Base-by-base conservation (phyloP, 768 basidiomycete genomes). In the Gymnopilus dilepis region DNA sequence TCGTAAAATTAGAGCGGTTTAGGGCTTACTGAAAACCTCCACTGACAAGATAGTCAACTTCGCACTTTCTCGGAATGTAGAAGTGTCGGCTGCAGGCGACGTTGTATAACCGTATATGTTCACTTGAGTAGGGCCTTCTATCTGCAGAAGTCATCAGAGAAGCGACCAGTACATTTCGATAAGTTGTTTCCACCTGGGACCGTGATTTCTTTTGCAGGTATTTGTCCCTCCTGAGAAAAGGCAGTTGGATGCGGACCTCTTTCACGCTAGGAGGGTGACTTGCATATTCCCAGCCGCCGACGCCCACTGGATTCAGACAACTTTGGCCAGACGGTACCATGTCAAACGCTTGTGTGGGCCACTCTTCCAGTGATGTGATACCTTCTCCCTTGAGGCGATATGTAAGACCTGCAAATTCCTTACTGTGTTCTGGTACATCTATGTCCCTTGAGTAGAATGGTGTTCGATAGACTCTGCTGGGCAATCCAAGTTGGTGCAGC, bases 271-370 rank as follows among this genome's bases (percentile, higher is more conserved):
- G 94, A 0, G 95, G 92, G 58, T 71, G 70, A 54, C 84, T 79
- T 0, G 87, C 88, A 74, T 89, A 96, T 67, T 95, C 94, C 95
- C 94, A 96, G 5, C 92, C 92, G 24, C 77, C 73, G 43, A 86
- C 70, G 62, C 76, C 73, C 3, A 63, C 57, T 33, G 70, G 64
- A 56, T 78, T 60, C 9, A 78, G 56, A 7, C 54, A 41, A 22
- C 24, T 4, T 30, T 37, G 59, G 15, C 40, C 28, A 21, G 34
- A 6, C 30, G 28, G 17, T 22, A 30, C 56, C 17, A 26, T 13
- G 38, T 28, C 28, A 26, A 21, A 8, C n/a, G 17, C 15, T 3
- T 30, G 34, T 33, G 59, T 45, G 30, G 38, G 58, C 86, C 94
- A 97, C 11, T 87, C 82, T 22, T 88, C 82, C 8, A 96, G 76